Evolutionary conservation across 768 basidiomycete genomes (phyloP), one percentile per base, ranked within the genome.

Genomic region (Pisolithus albus): DNA sequence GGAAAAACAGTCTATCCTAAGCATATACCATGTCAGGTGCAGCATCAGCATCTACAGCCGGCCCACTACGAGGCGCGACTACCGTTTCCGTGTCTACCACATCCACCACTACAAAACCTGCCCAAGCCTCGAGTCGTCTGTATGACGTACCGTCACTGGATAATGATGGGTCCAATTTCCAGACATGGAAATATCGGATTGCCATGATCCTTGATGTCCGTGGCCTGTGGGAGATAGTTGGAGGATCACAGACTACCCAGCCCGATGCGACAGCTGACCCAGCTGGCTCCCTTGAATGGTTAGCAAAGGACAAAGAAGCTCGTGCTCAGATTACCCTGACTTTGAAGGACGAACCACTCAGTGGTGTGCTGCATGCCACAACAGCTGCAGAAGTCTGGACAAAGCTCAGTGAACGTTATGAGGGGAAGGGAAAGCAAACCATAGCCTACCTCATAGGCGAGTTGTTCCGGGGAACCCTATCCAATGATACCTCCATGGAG

Each of bases 261-360:
- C 48, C 48, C 1, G 13, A 45, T 28, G 26, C n/a, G 5, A 24
- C 13, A 7, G 16, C 37, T 26, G 23, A 53, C 19, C 47, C 46
- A 36, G 24, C 24, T 9, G 41, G 16, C 16, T 10, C 9, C 10
- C 16, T 34, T 7, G 26, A 53, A 4, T 53, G 52, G 47, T 3
- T 44, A 7, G 24, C 24, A n/a, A 45, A 30, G 26, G 54, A 63
- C 26, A 47, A 55, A 21, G 58, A 63, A 47, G 59, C 61, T 1
- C n/a, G 37, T 3, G 59, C 56, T 13, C 61, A 65, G 41, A 58
- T 64, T 18, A 53, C 46, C 15, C 61, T 64, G 18, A 64, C 62
- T 10, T 49, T 63, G 15, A 56, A 56, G 30, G 62, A 65, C 23
- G 56, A 60, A 30, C 61, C 62, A 0, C 52, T 64, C 1, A 58